A percentile compares a stretch with the other conserved stretches of the same genome.
These are phyloP conservation scores for Colletotrichum endophyticum DNA, from an alignment of 2,329 filamentous ascomycete species.

Conservation along the genomic window DNA sequence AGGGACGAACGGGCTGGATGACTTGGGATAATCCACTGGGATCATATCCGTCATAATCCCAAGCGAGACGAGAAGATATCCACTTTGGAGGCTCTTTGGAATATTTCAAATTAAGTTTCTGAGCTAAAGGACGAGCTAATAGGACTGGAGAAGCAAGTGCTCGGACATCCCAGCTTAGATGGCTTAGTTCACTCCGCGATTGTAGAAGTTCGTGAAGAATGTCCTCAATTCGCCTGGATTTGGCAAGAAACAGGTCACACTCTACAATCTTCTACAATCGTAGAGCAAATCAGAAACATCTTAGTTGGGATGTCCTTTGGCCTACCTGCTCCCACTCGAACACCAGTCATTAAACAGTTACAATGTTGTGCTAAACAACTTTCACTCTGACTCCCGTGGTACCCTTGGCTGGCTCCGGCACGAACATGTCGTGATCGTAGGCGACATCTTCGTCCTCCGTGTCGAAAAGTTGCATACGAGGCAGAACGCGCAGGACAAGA, in stretches of 20 bases:
- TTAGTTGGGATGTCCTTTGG: not conserved
- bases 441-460: slow-evolving; percentile 30
- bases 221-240: not conserved
- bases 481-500: slow-evolving; percentile 26
- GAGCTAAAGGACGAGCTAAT: not conserved
- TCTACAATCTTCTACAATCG: not conserved
- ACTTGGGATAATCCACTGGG: not conserved
- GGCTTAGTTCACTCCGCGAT: not conserved
- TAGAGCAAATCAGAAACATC: not conserved
- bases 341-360: not conserved
- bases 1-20: not conserved
- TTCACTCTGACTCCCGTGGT: slow-evolving; percentile 13
- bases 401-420: slow-evolving; percentile 22
- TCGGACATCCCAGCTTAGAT: not conserved
- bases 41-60: not conserved
- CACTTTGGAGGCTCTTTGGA: not conserved
- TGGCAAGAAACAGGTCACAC: not conserved
- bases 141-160: not conserved
- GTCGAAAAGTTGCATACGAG: slow-evolving; percentile 30
- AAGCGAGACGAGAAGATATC: not conserved
- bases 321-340: not conserved
- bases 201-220: not conserved
- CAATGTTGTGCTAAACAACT: not conserved
- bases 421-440: slow-evolving; percentile 32
- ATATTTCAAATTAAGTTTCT: not conserved